These are phyloP conservation scores for Claviceps paspali DNA, from an alignment of 2,329 filamentous ascomycete species.

Conservation along the genomic window DNA sequence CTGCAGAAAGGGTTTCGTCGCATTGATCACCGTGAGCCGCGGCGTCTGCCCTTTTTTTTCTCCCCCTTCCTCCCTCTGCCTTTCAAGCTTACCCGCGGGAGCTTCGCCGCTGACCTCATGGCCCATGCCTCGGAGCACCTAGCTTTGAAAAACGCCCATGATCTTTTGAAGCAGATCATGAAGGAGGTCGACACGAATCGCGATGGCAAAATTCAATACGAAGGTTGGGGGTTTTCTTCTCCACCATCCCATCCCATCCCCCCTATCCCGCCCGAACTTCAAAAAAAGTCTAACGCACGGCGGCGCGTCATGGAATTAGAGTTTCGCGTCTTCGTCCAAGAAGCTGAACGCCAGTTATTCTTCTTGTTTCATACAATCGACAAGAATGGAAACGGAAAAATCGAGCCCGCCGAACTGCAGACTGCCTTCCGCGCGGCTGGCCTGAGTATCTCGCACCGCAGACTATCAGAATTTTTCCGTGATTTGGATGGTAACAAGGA, in stretches of 20 bases:
- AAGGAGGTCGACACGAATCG: slow-evolving; percentile 70
- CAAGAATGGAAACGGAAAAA: slow-evolving; percentile 64
- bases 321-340: slow-evolving; percentile 76
- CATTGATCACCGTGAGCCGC: slow-evolving; percentile 82
- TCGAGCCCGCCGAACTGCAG: slow-evolving; percentile 75
- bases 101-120: slow-evolving; percentile 2
- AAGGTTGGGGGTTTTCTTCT: slow-evolving; percentile 39
- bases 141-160: slow-evolving; percentile 80
- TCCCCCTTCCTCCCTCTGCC: background rate
- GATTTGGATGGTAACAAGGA: slow-evolving; percentile 85
- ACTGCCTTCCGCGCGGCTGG: slow-evolving; percentile 65
- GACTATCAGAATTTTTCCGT: slow-evolving; percentile 72
- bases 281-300: background rate
- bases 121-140: background rate
- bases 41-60: too few species aligned
- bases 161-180: slow-evolving; percentile 68
- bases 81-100: background rate
- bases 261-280: background rate
- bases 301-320: slow-evolving; percentile 35
- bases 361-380: slow-evolving; percentile 78
- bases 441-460: slow-evolving; percentile 59
- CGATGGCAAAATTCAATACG: slow-evolving; percentile 81
- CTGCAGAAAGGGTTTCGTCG: slow-evolving; percentile 71
- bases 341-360: slow-evolving; percentile 72
- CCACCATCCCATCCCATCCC: background rate